A percentile compares a stretch with the other conserved stretches of the same genome.
phyloP scores from a whole-genome alignment of 495 filamentous ascomycete species.

The Neurospora tetraspora region DNA sequence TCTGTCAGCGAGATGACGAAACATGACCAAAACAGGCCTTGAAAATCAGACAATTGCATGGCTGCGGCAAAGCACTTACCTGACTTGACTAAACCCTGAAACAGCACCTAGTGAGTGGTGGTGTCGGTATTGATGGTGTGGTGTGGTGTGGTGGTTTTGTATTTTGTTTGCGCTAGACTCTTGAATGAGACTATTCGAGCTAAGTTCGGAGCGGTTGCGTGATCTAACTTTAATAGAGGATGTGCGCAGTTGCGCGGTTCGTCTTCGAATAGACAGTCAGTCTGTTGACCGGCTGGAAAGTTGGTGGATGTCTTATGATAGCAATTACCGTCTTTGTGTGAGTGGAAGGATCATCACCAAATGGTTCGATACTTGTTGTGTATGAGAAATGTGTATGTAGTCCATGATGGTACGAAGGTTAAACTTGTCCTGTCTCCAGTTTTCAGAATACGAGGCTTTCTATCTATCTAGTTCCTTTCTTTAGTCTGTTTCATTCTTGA shows the following conservation, averaged over 20 bases:
- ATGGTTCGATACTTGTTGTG: too few species aligned
- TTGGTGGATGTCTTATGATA: background rate
- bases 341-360: too few species aligned
- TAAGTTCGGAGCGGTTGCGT: background rate
- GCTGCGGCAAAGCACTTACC: background rate
- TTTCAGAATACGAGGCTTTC: too few species aligned
- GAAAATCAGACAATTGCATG: background rate
- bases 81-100: background rate
- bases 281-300: background rate
- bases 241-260: background rate
- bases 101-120: background rate
- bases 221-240: background rate
- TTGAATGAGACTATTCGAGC: background rate
- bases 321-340: too few species aligned
- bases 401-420: too few species aligned
- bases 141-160: background rate
- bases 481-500: too few species aligned
- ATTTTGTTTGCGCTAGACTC: background rate
- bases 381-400: too few species aligned
- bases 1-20: background rate
- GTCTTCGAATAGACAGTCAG: too few species aligned
- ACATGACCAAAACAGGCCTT: background rate
- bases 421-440: too few species aligned
- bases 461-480: too few species aligned
- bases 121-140: background rate